Base-by-base conservation (phyloP, 352 stramenopile species). In the Plasmopara halstedii region DNA sequence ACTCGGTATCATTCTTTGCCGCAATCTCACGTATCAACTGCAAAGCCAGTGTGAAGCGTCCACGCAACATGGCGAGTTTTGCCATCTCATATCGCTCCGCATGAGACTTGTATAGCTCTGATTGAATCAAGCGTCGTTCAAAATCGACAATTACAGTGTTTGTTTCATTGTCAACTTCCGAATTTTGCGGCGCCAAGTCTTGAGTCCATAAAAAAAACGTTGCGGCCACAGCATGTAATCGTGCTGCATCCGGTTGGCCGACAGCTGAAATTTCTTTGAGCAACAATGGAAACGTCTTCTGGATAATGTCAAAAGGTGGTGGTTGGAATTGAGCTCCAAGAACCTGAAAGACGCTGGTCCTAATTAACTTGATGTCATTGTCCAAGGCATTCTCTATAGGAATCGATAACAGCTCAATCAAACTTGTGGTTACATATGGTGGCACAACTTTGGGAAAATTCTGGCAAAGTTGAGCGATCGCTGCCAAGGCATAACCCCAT, bases 21-120 rank as follows among this genome's bases (percentile, higher is more conserved):
- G 55, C 47, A 26, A 82, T 42, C 1, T 48, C 23, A 9, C 50
- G 36, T 22, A 76, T 33, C 19, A 78, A 37, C 22, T 62, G 42
- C 4, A 32, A 18, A 7, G 61, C 67, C 9, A 71, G 32, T 9
- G 26, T 14, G 22, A 67, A 73, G 3, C 54, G 50, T 6, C 70
- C 66, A 40, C 57, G 58, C n/a, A 65, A 17, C 50, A 78, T 69
- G 15, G 61, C 61, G 9, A 70, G 49, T 31, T 66, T 74, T 0
- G 51, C 64, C 26, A 82, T 58, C 3, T 73, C 58, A 41, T 82
- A 82, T 18, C 62, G 70, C 42, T 76, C 62, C 0, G 51, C 56
- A 29, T 71, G 56, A 7, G 64, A 67, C 19, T 60, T 47, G 32
- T 63, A 63, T 15, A 44, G 35, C 22, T 58, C 44, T 5, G 41